These are phyloP conservation scores for Penicillium sp. DNA, from an alignment of 2,329 filamentous ascomycete species.

Conservation along the genomic window DNA sequence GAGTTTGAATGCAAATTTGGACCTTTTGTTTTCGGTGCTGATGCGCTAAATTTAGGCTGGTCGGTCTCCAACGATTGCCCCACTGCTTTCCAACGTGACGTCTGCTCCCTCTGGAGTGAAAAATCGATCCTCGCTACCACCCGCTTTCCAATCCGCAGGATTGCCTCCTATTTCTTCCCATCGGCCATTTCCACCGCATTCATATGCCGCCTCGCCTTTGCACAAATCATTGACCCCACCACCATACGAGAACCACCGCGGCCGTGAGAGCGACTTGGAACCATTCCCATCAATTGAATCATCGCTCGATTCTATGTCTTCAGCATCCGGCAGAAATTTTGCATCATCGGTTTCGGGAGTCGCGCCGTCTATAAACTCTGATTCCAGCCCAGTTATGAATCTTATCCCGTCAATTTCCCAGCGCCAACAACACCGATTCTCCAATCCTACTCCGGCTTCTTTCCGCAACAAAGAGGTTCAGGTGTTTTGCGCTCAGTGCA, in stretches of 20 bases:
- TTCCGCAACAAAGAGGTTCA: slow-evolving; percentile 60
- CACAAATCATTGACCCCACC: slow-evolving; percentile 90
- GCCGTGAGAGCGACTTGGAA: slow-evolving; percentile 60
- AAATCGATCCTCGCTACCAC: slow-evolving; percentile 62
- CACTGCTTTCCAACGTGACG: slow-evolving; percentile 40
- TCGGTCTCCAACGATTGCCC: slow-evolving; percentile 42
- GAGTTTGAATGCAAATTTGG: slow-evolving; percentile 49
- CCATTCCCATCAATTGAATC: slow-evolving; percentile 90
- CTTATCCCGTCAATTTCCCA: slow-evolving; percentile 38
- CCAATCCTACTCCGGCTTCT: slow-evolving; percentile 55
- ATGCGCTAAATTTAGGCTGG: slow-evolving; percentile 33
- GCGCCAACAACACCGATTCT: slow-evolving; percentile 44
- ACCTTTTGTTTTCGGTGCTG: slow-evolving; percentile 48
- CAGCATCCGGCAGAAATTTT: slow-evolving; percentile 63
- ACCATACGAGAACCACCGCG: slow-evolving; percentile 56
- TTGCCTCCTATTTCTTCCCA: slow-evolving; percentile 42
- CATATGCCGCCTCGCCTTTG: slow-evolving; percentile 83
- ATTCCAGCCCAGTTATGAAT: slow-evolving; percentile 58
- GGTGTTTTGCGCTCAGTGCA: slow-evolving; percentile 90
- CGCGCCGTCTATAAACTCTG: slow-evolving; percentile 68
- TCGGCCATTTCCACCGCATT: slow-evolving; percentile 46
- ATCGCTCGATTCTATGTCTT: slow-evolving; percentile 58
- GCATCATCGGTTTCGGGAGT: slow-evolving; percentile 67
- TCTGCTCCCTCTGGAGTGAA: slow-evolving; percentile 44
- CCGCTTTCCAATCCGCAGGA: slow-evolving; percentile 54